Base-by-base conservation (phyloP, 129 eudicot species). In the Flaveria trinervia region DNA sequence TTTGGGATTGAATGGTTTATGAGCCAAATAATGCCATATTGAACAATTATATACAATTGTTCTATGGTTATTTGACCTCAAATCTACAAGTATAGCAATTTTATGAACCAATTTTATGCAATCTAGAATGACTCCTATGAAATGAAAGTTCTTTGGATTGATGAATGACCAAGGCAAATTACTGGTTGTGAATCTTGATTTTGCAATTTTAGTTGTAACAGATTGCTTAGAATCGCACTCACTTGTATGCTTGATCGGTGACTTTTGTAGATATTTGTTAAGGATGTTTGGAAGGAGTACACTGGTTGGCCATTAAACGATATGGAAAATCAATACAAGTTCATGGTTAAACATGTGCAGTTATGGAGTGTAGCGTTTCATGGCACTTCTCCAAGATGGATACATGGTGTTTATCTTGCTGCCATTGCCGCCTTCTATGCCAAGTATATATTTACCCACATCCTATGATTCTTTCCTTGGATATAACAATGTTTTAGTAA, bases 311-410 rank as follows among this genome's bases (percentile, higher is more conserved):
- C 98, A 25, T 85, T 93, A 76, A 93, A 93, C 66, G 86, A 90
- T 69, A 93, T 93, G 98, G 98, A 93, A 82, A 75, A 83, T n/a
- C 96, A 90, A 44, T 93, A 93, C 76, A 93, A 93, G 75, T 93
- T 93, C 84, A 93, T 93, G 96, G 90, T 93, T 43, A 90, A 88
- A 77, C 98, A 93, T 61, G 92, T 90, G 15, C 91, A 88, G 73
- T 96, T 93, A 45, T 93, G 98, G 98, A 90, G 81, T 46, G 86
- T 90, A 18, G 96, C 98, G n/a, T 93, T 93, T 81, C 98, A 93
- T 51, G 81, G 92, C 5, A 90, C 96, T 60, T 93, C 96, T 62
- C 98, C 98, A 61, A 83, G 81, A 68, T 93, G 98, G 96, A 93
- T 90, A 79, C 98, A 93, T 80, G 75, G 83, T 73, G 73, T 73